These are phyloP conservation scores for Caryopteris hybrid DNA, from an alignment of 305 asterid genomes.

Conservation along the genomic window DNA sequence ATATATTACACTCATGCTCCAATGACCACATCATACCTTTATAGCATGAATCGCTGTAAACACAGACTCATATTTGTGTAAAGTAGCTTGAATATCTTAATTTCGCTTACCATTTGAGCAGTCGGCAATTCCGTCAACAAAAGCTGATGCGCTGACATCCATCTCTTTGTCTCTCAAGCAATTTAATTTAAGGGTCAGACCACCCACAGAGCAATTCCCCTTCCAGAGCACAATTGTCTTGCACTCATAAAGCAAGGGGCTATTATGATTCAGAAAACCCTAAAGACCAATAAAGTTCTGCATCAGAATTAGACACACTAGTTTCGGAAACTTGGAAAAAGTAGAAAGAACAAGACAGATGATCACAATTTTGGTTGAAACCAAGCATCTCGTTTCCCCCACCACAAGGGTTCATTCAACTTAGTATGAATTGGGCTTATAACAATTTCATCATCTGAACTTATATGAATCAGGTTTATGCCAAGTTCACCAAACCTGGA, in stretches of 20 bases:
- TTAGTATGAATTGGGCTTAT: background rate
- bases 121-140: slow-evolving; percentile 36
- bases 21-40: too few relatives aligned
- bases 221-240: slow-evolving; percentile 19
- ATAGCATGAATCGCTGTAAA: too few relatives aligned
- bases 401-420: background rate
- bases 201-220: slow-evolving; percentile 22
- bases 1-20: background rate
- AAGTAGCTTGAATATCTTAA: background rate
- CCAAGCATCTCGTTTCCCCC: background rate
- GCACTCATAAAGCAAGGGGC: slow-evolving; percentile 32
- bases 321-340: background rate
- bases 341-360: background rate
- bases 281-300: slow-evolving; percentile 21
- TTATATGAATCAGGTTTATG: background rate
- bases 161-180: slow-evolving; percentile 52
- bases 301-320: slow-evolving; percentile 1
- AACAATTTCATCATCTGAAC: background rate
- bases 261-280: slow-evolving; percentile 32
- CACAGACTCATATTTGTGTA: too few relatives aligned
- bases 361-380: background rate
- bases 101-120: slow-evolving; percentile 37
- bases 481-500: background rate
- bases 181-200: slow-evolving; percentile 33
- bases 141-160: slow-evolving; percentile 51